These are phyloP conservation scores for Acanthamoeba healyi DNA, from an alignment of 208 protist genomes.

Conservation along the genomic window DNA sequence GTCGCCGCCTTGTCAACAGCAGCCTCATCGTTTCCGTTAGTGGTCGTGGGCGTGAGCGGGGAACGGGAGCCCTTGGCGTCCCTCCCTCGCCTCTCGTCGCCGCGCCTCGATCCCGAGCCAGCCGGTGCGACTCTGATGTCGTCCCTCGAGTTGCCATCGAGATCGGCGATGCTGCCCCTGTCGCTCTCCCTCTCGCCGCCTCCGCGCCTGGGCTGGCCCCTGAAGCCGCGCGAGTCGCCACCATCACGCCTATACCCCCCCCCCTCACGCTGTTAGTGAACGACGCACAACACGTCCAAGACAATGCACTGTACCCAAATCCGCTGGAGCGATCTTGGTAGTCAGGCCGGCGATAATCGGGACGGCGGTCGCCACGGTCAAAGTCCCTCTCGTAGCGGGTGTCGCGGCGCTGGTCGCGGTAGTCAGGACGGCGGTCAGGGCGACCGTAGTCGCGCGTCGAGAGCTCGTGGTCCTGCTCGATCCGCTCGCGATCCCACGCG, in stretches of 20 bases:
- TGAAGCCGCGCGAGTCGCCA: neutral
- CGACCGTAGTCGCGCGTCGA: neutral
- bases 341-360: neutral
- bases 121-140: neutral
- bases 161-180: slow-evolving; percentile 8
- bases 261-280: too few relatives aligned
- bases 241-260: neutral
- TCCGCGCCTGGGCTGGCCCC: neutral
- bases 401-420: neutral
- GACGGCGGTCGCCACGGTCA: neutral
- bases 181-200: neutral
- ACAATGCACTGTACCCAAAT: neutral
- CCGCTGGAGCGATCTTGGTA: neutral
- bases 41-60: neutral
- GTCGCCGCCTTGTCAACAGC: neutral
- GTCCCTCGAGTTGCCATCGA: neutral
- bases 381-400: neutral
- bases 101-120: neutral
- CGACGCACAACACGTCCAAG: neutral
- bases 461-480: slow-evolving; percentile 1
- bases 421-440: neutral
- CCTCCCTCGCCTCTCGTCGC: neutral
- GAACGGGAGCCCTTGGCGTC: neutral
- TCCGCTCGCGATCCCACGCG: neutral
- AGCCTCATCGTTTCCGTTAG: neutral